These are phyloP conservation scores for Zoysia pacifica DNA, from an alignment of 176 grass and related monocot genomes.

Conservation along the genomic window DNA sequence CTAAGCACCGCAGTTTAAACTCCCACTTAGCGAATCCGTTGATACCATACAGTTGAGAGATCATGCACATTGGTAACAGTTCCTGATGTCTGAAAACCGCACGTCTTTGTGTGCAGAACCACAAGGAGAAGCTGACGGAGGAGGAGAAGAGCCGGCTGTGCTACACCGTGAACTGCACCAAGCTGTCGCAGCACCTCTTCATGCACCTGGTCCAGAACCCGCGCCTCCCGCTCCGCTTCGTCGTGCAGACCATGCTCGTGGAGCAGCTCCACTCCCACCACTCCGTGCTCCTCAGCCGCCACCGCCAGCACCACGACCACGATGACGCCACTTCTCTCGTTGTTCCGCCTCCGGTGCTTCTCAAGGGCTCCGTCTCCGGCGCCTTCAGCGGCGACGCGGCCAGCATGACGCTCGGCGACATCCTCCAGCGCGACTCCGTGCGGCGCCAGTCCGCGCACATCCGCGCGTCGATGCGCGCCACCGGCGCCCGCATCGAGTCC, in stretches of 20 bases:
- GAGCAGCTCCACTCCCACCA: constrained; percentile 93
- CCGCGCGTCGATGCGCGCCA: constrained; percentile 74
- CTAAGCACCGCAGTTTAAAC: too few relatives aligned
- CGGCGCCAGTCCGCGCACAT: constrained; percentile 69
- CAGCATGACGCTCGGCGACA: constrained; percentile 70
- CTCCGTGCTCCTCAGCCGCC: constrained; percentile 53
- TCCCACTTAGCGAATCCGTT: too few relatives aligned
- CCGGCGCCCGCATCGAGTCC: constrained; percentile 63
- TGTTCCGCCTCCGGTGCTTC: background rate
- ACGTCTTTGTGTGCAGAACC: constrained; percentile 50
- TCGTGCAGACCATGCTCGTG: constrained; percentile 97
- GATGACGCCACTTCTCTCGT: background rate
- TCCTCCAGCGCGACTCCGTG: constrained; percentile 78
- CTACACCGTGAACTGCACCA: constrained; percentile 81
- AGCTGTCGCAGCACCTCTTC: constrained; percentile 77
- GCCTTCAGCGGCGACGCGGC: constrained; percentile 13
- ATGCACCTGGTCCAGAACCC: constrained; percentile 97
- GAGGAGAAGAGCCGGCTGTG: constrained; percentile 81
- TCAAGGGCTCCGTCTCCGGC: constrained; percentile 30
- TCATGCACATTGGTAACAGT: too few relatives aligned
- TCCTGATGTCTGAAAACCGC: background rate
- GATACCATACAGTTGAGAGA: too few relatives aligned
- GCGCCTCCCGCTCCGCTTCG: constrained; percentile 89
- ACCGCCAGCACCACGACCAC: background rate
- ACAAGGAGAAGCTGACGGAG: constrained; percentile 71